Evolutionary conservation across 495 filamentous ascomycete species (phyloP), one percentile per base, ranked within the genome.

Genomic region (Bathelium albidoporum): DNA sequence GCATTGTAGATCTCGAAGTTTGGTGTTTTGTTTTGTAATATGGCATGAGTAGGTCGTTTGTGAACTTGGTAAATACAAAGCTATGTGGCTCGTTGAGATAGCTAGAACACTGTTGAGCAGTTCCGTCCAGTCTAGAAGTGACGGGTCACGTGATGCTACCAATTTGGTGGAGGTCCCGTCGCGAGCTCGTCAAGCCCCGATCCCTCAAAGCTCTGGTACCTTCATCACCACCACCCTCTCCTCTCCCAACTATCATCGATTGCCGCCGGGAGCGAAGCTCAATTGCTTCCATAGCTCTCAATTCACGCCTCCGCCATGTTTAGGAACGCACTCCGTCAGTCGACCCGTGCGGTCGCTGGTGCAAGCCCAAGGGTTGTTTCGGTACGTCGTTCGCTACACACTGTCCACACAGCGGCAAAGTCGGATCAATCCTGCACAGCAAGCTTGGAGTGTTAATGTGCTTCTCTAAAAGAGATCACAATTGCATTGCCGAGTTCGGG

Each of bases 311-410:
- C 76, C 78, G 85, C 70, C 78, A 96, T 97, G 93, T 92, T 96
- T 83, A 89, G 90, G 79, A 95, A 90, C 89, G 91, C 93, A 83
- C 83, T 96, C 81, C 85, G 90, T 80, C 91, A 94, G 82, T 91
- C 90, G 75, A 87, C 86, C 82, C 90, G 91, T 81, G 86, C 88
- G 80, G 87, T 94, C 78, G 89, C 91, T 89, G 88, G 89, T 73
- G 80, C 87, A 70, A 84, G 91, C 82, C 49, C 49, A 55, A 88
- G 90, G 82, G 83, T 91, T 82, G 87, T 85, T 75, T 87, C 86
- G 80, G 92, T 97, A 89, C 84, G 92, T 92, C 12, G 62, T 20
- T 7, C 29, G 60, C 36, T 22, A 9, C 4, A 55, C 12, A 9
- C 26, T 11, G 16, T 20, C 49, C 4, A 55, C 5, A 1, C 9